Base-by-base conservation (phyloP, 495 filamentous ascomycete genomes). In the Halenospora varia region DNA sequence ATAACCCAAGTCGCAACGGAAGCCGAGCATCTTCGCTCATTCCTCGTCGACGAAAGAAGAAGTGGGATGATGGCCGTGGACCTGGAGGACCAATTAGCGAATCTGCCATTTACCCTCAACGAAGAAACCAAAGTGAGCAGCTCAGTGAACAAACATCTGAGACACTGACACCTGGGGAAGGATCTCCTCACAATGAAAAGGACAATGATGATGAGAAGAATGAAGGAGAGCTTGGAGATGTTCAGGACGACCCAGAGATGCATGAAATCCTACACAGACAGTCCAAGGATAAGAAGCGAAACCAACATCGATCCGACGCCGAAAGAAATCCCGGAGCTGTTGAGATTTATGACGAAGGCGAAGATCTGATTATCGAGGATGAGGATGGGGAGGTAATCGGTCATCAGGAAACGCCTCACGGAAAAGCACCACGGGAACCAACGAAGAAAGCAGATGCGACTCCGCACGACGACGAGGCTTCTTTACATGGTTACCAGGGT, bases 41-140 rank as follows among this genome's bases (percentile, higher is more conserved):
- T 46, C 75, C 83, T 26, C 75, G 81, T 10, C 75, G 84, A 15
- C 78, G 86, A 55, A 86, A 78, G 54, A 90, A 82, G 72, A 62
- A 56, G 57, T 57, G 56, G 57, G 76, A 83, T 51, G 65, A 67
- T 49, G 87, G 85, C 1, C 84, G 82, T 61, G 87, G 89, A 22
- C 86, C 88, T 4, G 94, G 94, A 53, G 94, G 94, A 0, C 94
- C 92, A 3, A 89, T 98, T 57, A 88, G 81, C 55, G 85, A 96
- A 69, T 96, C 93, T 35, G 94, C 94, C 18, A 97, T 98, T 63
- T 79, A 80, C 60, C 94, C 94, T 42, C 78, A 82, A 50, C 78
- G 82, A 47, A 77, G 77, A 51, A 75, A 68, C 62, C 66, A 74
- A 25, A 71, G 65, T 39, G 75, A 73, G 18, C 63, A 64, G 3